These are phyloP conservation scores for Marchantia polymorpha DNA, from an alignment of 225 moss, liverwort and hornwort species.

Conservation along the genomic window DNA sequence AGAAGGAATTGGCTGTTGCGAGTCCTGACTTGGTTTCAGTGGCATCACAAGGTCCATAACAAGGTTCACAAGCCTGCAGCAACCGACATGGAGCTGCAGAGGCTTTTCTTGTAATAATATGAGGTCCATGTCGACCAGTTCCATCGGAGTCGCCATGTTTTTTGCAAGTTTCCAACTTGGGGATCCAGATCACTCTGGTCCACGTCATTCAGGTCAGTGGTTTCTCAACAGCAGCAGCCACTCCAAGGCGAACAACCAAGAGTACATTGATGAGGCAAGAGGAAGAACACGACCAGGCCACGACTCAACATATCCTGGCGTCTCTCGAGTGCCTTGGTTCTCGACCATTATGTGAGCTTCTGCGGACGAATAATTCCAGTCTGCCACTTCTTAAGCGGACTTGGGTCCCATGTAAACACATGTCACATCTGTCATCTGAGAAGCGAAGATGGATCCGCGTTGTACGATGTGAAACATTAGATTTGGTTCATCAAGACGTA, in stretches of 20 bases:
- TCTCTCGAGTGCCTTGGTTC: neutral
- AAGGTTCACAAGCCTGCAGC: neutral
- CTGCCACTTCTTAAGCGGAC: neutral
- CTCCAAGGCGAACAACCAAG: neutral
- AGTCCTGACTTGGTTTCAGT: neutral
- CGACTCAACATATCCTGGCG: neutral
- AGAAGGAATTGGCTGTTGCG: neutral
- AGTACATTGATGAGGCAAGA: neutral
- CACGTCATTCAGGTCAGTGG: neutral
- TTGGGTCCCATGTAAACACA: neutral
- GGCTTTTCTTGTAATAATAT: neutral
- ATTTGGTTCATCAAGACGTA: neutral
- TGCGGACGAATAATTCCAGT: neutral
- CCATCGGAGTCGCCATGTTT: neutral
- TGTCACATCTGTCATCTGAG: neutral
- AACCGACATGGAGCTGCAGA: neutral
- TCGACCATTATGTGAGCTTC: neutral
- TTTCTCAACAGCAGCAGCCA: neutral
- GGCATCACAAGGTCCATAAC: neutral
- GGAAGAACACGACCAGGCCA: neutral
- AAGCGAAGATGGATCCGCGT: neutral
- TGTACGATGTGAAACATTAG: conserved; percentile 2
- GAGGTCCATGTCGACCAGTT: neutral
- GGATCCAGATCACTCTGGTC: neutral
- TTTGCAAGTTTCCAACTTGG: neutral